phyloP scores from a whole-genome alignment of 1,139 yeast genomes.

The Wickerhamomyces sp. region DNA sequence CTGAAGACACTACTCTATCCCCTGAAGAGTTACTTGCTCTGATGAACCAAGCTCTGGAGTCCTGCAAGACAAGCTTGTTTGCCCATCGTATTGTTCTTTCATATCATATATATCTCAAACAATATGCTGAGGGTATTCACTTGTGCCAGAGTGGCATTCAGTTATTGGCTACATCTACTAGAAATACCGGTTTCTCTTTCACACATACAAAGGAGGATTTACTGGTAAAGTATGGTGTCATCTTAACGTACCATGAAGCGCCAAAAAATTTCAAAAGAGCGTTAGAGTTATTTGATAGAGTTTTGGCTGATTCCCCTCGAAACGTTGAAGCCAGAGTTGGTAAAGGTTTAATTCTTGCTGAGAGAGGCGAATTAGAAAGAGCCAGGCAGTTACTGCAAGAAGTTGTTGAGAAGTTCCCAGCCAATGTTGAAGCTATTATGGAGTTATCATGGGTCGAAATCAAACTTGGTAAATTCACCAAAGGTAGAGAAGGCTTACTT shows the following conservation, averaged over 20 bases:
- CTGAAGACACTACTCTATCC: slow-evolving; percentile 18
- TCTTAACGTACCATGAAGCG: slow-evolving; percentile 80
- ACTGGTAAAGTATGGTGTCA: slow-evolving; percentile 63
- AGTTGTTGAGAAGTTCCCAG: slow-evolving; percentile 47
- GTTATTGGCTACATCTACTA: slow-evolving; percentile 44
- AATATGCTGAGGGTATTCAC: slow-evolving; percentile 59
- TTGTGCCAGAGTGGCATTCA: slow-evolving; percentile 59
- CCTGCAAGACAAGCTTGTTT: slow-evolving; percentile 43
- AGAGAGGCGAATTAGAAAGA: slow-evolving; percentile 48
- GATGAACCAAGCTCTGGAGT: slow-evolving; percentile 22
- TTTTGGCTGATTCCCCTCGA: slow-evolving; percentile 45
- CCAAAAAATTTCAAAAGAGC: slow-evolving; percentile 85
- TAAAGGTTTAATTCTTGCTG: slow-evolving; percentile 71
- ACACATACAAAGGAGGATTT: slow-evolving; percentile 53
- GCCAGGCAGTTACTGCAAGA: slow-evolving; percentile 50
- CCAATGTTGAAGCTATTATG: slow-evolving; percentile 54
- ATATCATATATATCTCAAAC: slow-evolving; percentile 55
- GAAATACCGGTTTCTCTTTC: slow-evolving; percentile 44
- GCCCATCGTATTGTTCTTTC: slow-evolving; percentile 63
- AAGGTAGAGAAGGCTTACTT: slow-evolving; percentile 51
- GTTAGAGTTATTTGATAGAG: slow-evolving; percentile 59
- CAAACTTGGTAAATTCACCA: slow-evolving; percentile 42
- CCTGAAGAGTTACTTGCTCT: slow-evolving; percentile 25
- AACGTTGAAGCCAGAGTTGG: slow-evolving; percentile 71
- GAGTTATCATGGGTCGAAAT: slow-evolving; percentile 82